phyloP scores from a whole-genome alignment of 208 protist species.

The Trypanosoma scelopori region DNA sequence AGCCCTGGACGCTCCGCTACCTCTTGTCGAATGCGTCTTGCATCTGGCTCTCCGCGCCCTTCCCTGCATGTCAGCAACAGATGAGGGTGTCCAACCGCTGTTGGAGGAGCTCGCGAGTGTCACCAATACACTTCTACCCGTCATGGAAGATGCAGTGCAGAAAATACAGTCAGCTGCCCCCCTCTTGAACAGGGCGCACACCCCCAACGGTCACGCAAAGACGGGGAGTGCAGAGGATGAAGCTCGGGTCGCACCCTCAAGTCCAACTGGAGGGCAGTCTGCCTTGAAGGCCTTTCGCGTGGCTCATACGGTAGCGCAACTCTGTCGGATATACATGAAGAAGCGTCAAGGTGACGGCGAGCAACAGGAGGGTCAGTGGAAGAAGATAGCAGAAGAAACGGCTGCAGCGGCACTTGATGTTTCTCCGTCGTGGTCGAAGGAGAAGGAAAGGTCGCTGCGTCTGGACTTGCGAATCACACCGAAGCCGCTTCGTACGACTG shows the following conservation, averaged over 20 bases:
- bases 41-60: slow-evolving; percentile 26
- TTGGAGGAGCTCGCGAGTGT: slow-evolving; percentile 3
- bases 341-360: background rate
- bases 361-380: slow-evolving; percentile 1
- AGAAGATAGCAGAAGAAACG: slow-evolving; percentile 7
- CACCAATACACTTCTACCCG: slow-evolving; percentile 13
- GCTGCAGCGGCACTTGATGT: slow-evolving; percentile 4
- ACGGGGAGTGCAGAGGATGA: background rate
- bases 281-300: slow-evolving; percentile 9
- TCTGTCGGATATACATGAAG: slow-evolving; percentile 23
- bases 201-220: background rate
- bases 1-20: slow-evolving; percentile 28
- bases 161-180: slow-evolving; percentile 16
- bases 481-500: background rate
- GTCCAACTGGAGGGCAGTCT: background rate
- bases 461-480: background rate
- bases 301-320: slow-evolving; percentile 11
- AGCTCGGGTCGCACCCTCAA: background rate
- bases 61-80: slow-evolving; percentile 9
- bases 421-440: slow-evolving; percentile 16
- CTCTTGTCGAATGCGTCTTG: slow-evolving; percentile 33
- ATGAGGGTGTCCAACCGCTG: background rate
- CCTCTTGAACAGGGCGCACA: background rate
- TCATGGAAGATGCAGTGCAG: slow-evolving; percentile 15
- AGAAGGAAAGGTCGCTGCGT: slow-evolving; percentile 2